Base-by-base conservation (phyloP, 345 rosid species). In the Leavenworthia alabamica region DNA sequence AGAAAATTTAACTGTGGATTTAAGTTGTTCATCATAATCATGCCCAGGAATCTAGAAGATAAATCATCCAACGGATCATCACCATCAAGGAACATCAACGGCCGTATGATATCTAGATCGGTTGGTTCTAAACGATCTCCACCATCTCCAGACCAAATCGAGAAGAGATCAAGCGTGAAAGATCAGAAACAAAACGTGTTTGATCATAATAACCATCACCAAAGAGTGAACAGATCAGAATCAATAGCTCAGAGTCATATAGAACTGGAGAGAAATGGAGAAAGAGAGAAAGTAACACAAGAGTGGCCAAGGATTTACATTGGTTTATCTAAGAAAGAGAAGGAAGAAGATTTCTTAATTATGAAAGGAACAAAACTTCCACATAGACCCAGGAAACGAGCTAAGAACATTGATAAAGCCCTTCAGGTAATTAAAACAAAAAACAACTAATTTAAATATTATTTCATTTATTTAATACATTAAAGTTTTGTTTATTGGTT, bases 321-420 rank as follows among this genome's bases (percentile, higher is more conserved):
- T 62, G 67, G 75, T 12, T 47, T 82, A 71, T 78, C 90, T 15
- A 76, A 83, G 31, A 84, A 81, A 64, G 89, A 84, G 58, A 84
- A 84, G 36, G 89, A 84, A 71, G 89, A 84, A 67, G 89, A 84
- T 74, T 84, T 84, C 52, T 68, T 81, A 52, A 79, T 78, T 33
- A 81, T 84, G 83, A 84, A 84, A 53, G 90, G 90, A 65, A 80
- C 90, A 10, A 84, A 84, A 56, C 80, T 84, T 6, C 90, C 90
- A 6, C 85, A 84, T 16, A 49, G 90, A 57, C 90, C 90, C 31
- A 81, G 81, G 76, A 84, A 84, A 56, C 77, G 90, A 61, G 65
- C 90, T 44, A 84, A 84, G 80, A 82, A 74, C 68, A 32, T 84
- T 62, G 90, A 81, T 63, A 84, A 74, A 78, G 48, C 81, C 32